Evolutionary conservation across 305 asterid species (phyloP).

Genomic region (Fraxinus ornus): DNA sequence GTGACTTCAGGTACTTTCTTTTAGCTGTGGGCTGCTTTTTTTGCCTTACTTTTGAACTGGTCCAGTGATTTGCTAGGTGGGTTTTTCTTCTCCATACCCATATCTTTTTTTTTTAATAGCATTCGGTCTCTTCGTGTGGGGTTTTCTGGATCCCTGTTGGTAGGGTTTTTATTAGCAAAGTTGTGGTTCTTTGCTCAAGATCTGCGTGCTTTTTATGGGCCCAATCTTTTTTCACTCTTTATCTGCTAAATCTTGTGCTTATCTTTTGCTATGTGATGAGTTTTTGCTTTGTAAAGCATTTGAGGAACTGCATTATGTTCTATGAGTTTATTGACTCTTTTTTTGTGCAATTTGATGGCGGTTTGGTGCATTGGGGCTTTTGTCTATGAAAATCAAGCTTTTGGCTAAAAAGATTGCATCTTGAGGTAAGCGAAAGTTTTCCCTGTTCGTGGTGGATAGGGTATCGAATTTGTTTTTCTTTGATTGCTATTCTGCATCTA

Average conservation of each 20-base stretch:
- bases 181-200: slow-evolving; percentile 68
- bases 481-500: slow-evolving; percentile 23
- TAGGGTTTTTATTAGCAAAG: slow-evolving; percentile 53
- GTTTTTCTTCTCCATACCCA: slow-evolving; percentile 40
- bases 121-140: slow-evolving; percentile 49
- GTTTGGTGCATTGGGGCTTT: slow-evolving; percentile 12
- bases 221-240: slow-evolving; percentile 41
- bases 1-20: slow-evolving; percentile 51
- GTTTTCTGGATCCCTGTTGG: slow-evolving; percentile 50
- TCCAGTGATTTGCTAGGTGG: slow-evolving; percentile 47
- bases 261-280: slow-evolving; percentile 49
- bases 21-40: slow-evolving; percentile 37
- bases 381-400: background rate
- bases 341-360: slow-evolving; percentile 22
- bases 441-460: background rate
- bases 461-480: slow-evolving; percentile 13
- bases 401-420: slow-evolving; percentile 11
- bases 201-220: slow-evolving; percentile 64
- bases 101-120: slow-evolving; percentile 34
- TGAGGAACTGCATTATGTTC: slow-evolving; percentile 41
- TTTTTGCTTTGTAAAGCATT: slow-evolving; percentile 34
- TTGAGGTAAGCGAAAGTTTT: slow-evolving; percentile 16
- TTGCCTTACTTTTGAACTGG: slow-evolving; percentile 47
- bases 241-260: slow-evolving; percentile 35
- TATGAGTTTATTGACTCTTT: slow-evolving; percentile 21